phyloP scores from a whole-genome alignment of 768 basidiomycete species.

The Lactarius hatsudake region DNA sequence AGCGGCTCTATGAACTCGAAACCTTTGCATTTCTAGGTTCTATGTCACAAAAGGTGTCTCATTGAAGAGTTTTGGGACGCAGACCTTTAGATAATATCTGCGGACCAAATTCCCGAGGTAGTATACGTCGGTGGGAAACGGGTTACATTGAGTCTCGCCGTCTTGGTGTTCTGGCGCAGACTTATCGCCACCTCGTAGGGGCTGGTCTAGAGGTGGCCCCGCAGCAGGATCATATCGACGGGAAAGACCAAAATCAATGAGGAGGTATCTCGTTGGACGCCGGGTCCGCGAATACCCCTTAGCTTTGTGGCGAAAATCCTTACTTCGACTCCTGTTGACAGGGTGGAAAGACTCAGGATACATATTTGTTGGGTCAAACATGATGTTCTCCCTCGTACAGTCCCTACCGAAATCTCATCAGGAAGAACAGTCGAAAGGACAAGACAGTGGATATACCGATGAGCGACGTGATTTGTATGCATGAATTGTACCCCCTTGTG shows the following conservation, averaged over 20 bases:
- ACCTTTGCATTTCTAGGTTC: background rate
- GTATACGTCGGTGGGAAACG: slow-evolving; percentile 32
- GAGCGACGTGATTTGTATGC: slow-evolving; percentile 22
- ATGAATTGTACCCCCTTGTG: slow-evolving; percentile 18
- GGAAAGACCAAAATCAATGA: slow-evolving; percentile 35
- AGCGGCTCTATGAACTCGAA: slow-evolving; percentile 19
- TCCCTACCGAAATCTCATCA: slow-evolving; percentile 4
- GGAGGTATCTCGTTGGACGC: slow-evolving; percentile 29
- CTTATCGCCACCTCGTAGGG: slow-evolving; percentile 30
- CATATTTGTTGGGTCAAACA: slow-evolving; percentile 22
- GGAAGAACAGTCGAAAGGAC: background rate
- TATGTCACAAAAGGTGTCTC: too few species aligned
- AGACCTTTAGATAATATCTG: slow-evolving; percentile 18
- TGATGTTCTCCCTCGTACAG: slow-evolving; percentile 11
- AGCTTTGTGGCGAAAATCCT: slow-evolving; percentile 5
- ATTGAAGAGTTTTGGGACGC: too few species aligned
- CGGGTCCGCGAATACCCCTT: slow-evolving; percentile 30
- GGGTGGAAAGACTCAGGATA: slow-evolving; percentile 23
- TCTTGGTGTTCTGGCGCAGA: slow-evolving; percentile 29
- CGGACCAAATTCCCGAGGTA: slow-evolving; percentile 30
- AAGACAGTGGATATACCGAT: slow-evolving; percentile 14
- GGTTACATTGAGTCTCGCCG: slow-evolving; percentile 8
- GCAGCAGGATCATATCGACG: slow-evolving; percentile 21
- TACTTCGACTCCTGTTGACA: background rate
- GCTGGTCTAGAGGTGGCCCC: slow-evolving; percentile 15